Conservation (phyloP, 305 asterid genomes). For the Fraxinus floribunda region DNA sequence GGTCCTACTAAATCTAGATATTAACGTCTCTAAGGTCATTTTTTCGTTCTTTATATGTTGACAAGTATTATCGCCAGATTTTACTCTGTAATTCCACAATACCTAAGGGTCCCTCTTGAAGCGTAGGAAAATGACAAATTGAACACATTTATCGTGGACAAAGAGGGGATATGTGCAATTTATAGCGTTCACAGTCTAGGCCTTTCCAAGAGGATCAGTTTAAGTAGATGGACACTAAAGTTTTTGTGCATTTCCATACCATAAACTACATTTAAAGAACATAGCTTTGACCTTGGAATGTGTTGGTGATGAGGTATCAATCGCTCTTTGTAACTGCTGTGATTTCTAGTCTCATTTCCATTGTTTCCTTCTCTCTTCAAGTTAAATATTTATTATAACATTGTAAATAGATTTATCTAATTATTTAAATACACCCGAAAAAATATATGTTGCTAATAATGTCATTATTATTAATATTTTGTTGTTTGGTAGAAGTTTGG, state of each 20-base stretch:
- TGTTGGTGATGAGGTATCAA: not conserved
- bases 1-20: not conserved
- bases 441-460: not conserved
- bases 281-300: not conserved
- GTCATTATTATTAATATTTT: not conserved
- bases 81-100: not conserved
- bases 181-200: not conserved
- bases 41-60: not conserved
- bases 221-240: not conserved
- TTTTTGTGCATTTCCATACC: not conserved
- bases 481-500: conserved; percentile 5
- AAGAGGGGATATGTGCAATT: not conserved
- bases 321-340: not conserved
- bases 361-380: not conserved
- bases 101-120: not conserved
- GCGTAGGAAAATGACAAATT: not conserved
- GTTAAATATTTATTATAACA: not conserved
- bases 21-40: not conserved
- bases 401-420: not conserved
- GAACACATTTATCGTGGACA: not conserved
- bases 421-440: not conserved
- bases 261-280: not conserved
- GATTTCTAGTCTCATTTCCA: not conserved
- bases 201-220: not conserved
- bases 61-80: not conserved